Evolutionary conservation across 176 grass and related monocot genomes (phyloP).

Genomic region (Oryza punctata): DNA sequence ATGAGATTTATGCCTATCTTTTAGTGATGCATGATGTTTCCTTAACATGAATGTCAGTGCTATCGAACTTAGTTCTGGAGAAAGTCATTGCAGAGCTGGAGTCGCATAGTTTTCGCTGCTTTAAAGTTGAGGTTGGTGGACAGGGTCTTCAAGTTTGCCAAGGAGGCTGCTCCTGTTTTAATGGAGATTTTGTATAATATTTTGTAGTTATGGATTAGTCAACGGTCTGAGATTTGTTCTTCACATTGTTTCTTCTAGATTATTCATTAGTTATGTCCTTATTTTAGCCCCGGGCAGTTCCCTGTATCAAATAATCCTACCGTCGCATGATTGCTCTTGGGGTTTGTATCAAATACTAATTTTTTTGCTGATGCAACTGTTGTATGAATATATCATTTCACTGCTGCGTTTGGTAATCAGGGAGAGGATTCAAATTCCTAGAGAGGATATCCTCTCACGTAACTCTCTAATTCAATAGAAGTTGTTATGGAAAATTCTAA

Average conservation of each 20-base stretch:
- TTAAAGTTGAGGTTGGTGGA: constrained; percentile 79
- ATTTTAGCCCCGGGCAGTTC: background rate
- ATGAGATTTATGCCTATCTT: background rate
- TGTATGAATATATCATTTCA: too few species aligned
- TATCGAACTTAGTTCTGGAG: constrained; percentile 45
- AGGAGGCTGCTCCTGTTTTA: constrained; percentile 28
- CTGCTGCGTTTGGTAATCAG: too few species aligned
- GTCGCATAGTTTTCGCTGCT: constrained; percentile 67
- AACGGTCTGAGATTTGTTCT: background rate
- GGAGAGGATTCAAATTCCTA: too few species aligned
- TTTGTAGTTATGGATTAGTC: background rate
- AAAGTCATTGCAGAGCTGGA: constrained; percentile 70
- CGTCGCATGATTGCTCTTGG: background rate
- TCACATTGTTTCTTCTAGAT: background rate
- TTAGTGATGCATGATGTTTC: constrained; percentile 17
- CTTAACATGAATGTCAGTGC: constrained; percentile 65
- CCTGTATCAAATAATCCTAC: constrained; percentile 14
- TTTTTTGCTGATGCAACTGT: background rate
- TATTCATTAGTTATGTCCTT: background rate
- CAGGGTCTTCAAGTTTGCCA: constrained; percentile 62
- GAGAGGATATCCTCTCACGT: too few species aligned
- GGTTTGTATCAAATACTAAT: constrained; percentile 34
- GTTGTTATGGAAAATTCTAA: too few species aligned
- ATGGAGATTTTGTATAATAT: constrained; percentile 33
- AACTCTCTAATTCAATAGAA: too few species aligned